Evolutionary conservation across 371 early-diverging fungal species (phyloP), one percentile per base, ranked within the genome.

Genomic region (Mucor indicus): DNA sequence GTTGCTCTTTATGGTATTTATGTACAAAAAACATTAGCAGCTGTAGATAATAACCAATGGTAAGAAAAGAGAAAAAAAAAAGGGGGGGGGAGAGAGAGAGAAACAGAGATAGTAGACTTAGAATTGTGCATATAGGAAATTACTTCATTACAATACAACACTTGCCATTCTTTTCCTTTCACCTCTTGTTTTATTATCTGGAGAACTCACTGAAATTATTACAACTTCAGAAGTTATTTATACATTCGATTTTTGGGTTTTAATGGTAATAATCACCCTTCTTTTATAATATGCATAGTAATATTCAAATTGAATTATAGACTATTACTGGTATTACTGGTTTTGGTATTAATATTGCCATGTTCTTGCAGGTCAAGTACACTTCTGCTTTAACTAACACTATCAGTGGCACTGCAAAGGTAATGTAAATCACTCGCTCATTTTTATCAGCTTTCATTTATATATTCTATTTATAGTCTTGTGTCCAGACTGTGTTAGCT

Each of bases 371-470:
- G 67, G 84, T 87, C 73, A 87, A 85, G 71, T 81, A 79, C 48
- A 87, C 87, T 3, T 81, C 87, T n/a, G 83, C 87, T 21, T 60
- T 87, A 55, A 87, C 87, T 19, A 85, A 82, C 58, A 87, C 85
- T n/a, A 85, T 87, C 58, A 84, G 84, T 21, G 87, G 87, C n/a
- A 87, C 87, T 30, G 85, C 87, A 40, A 87, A 87, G 68, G 64
- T 68, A 58, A 44, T 11, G n/a, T 15, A 15, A 33, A 33, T 15
- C 6, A 33, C 11, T 27, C 11, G 11, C 11, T 7, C 29, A 27
- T 27, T 5, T 27, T 5, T 27, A 27, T 27, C 5, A 27, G 5
- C 5, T 27, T 2, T 33, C 10, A 33, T 27, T 16, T 38, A 15
- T 30, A 19, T 2, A 16, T 7, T 35, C 13, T 27, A 7, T 31